Base-by-base conservation (phyloP, 108 stramenopile species). In the Epipyxis sp. region DNA sequence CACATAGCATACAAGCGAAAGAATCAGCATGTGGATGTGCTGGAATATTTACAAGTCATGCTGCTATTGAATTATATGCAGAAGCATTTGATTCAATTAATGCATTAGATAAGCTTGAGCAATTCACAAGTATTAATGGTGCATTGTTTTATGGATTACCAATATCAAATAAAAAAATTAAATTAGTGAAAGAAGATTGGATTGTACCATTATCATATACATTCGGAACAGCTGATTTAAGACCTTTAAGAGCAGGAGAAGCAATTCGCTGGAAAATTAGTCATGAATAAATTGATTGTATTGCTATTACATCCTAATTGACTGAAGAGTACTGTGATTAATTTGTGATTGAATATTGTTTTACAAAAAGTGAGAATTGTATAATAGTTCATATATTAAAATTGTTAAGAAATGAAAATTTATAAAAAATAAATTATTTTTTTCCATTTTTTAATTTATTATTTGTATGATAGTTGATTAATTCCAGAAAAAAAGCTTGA, bases 21-120 rank as follows among this genome's bases (percentile, higher is more conserved):
- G 76, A 87, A 54, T 44, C 81, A 87, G 13, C 74, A n/a, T 95
- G 97, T 84, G 94, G 98, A 25, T 99, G 98, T 77, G 98, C 98
- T 3, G 98, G 98, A 6, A 88, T 94, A 1, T 99, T 92, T 77
- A 93, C 96, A 10, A 97, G 94, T 1, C 96, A 95, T 79, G 92
- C 90, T 1, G 92, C 93, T 10, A 69, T 99, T 2, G 93, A 97
- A 83, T 79, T 98, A 69, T 99, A 99, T 79, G 94, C 94, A 34
- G 91, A 94, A 71, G 97, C 91, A 32, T 98, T 98, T 82, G 97
- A 97, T 39, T 62, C 79, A 27, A 87, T 79, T 59, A 95, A 94
- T 1, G 87, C 88, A 6, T 76, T 98, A 77, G 96, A 98, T 65
- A 80, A 87, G 72, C 83, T 99, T 71, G 93, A 93, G 76, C 92